Conservation (phyloP, 768 basidiomycete genomes). For the Leccinum longicurvipes region DNA sequence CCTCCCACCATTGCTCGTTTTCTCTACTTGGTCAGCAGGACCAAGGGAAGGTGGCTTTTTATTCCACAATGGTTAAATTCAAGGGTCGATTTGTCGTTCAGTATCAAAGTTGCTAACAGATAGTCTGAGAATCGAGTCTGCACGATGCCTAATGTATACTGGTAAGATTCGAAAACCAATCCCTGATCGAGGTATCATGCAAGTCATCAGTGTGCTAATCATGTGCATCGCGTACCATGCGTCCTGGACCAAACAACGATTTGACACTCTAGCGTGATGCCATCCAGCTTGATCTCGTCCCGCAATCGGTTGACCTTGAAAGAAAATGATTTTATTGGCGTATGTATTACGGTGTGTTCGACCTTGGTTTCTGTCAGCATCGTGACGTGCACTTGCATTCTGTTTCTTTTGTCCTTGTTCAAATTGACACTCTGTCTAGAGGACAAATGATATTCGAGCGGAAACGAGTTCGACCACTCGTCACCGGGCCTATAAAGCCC, state of each 20-base stretch:
- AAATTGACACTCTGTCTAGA: neutral
- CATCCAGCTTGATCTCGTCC: neutral
- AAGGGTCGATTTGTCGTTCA: neutral
- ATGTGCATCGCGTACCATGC: neutral
- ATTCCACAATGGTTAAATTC: neutral
- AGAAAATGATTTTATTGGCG: neutral
- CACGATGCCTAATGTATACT: neutral
- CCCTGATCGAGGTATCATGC: neutral
- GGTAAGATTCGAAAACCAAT: neutral
- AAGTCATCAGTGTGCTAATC: neutral
- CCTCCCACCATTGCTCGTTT: too few relatives aligned
- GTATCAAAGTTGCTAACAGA: neutral
- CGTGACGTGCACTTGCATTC: slow-evolving; percentile 1
- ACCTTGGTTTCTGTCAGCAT: neutral
- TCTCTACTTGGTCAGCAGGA: neutral
- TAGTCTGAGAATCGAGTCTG: neutral
- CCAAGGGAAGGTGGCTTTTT: neutral
- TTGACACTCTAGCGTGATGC: neutral
- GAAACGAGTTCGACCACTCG: neutral
- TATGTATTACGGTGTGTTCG: neutral
- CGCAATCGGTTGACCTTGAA: neutral
- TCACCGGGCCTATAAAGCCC: slow-evolving; percentile 12
- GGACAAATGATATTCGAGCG: neutral
- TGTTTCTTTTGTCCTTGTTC: neutral
- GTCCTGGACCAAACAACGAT: neutral